Base-by-base conservation (phyloP, 208 protist species). In the Trypanosoma melophagium region DNA sequence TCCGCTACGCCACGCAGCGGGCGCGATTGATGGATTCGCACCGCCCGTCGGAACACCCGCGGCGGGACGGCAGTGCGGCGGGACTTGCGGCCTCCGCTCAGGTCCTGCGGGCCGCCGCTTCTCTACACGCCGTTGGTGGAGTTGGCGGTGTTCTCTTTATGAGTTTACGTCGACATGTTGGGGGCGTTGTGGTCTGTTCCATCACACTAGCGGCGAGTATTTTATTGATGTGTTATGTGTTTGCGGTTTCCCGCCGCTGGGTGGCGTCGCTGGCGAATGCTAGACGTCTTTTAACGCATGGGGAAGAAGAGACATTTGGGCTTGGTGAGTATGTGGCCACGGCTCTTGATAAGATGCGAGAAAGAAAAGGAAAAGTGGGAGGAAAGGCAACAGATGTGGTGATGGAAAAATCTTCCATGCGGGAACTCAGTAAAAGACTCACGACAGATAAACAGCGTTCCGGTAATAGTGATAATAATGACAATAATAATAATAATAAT, bases 1-100 rank as follows among this genome's bases (percentile, higher is more conserved):
- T 92, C 25, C 76, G 87, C 25, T 93, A 90, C 71, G 63, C 79
- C 49, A 90, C 76, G 8, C 86, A 93, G 74, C 84, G 90, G 10
- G 61, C 76, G 19, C 75, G 77, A 65, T 62, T 93, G 41, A 86
- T 78, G 55, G 90, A 95, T 65, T 78, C 85, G 51, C 89, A 92
- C 66, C 81, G 81, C 0, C 80, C 90, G 0, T 57, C 66, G 2
- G 63, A 83, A 49, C 57, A 77, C 9, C 77, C 89, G 8, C 63
- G 71, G 24, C 56, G 87, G 45, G 79, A 93, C 62, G 92, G 86
- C 69, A 89, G 5, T 35, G 1, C 28, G 5, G 28, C 90, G 35
- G 77, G 86, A 58, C 90, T 95, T 47, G 63, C 54, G 22, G 78
- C 90, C 9, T 69, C 76, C 0, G 90, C 83, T 31, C 83, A 85